phyloP scores from a whole-genome alignment of 1,284 basidiomycete species.

The Fomitopsis palustris region DNA sequence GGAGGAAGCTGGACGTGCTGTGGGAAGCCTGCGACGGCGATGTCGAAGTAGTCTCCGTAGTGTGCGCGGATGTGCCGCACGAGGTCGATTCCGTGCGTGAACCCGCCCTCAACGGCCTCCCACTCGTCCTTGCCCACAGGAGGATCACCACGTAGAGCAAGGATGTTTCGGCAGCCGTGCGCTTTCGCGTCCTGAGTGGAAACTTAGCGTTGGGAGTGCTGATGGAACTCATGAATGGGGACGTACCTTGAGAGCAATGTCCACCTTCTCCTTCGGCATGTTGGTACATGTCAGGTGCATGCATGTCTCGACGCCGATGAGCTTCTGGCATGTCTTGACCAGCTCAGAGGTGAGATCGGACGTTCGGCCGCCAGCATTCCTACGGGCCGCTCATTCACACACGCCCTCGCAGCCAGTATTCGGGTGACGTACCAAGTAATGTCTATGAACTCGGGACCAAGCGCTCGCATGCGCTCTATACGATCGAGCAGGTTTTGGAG shows the following conservation, averaged over 20 bases:
- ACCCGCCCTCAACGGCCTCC: conserved; percentile 88
- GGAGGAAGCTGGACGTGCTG: conserved; percentile 63
- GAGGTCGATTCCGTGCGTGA: conserved; percentile 88
- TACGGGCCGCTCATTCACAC: conserved; percentile 27
- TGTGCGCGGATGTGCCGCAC: conserved; percentile 80
- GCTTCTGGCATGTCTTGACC: conserved; percentile 91
- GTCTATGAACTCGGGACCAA: conserved; percentile 98
- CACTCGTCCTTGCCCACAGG: conserved; percentile 86
- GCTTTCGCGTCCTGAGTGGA: conserved; percentile 78
- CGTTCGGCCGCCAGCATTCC: conserved; percentile 95
- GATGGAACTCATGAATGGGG: conserved; percentile 12
- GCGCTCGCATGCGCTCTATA: conserved; percentile 94
- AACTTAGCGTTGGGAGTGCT: conserved; percentile 12
- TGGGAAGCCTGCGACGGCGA: conserved; percentile 91
- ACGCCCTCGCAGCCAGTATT: conserved; percentile 3
- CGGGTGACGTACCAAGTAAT: conserved; percentile 79
- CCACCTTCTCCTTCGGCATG: conserved; percentile 94
- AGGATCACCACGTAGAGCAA: conserved; percentile 94
- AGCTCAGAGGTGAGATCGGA: conserved; percentile 93
- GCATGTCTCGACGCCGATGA: conserved; percentile 94
- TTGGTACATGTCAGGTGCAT: conserved; percentile 99
- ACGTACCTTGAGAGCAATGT: conserved; percentile 79
- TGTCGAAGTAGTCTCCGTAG: conserved; percentile 91
- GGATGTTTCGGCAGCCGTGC: conserved; percentile 91
- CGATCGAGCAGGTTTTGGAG: conserved; percentile 94